These are phyloP conservation scores for Floccularia luteovirens DNA, from an alignment of 768 basidiomycete species.

Conservation along the genomic window DNA sequence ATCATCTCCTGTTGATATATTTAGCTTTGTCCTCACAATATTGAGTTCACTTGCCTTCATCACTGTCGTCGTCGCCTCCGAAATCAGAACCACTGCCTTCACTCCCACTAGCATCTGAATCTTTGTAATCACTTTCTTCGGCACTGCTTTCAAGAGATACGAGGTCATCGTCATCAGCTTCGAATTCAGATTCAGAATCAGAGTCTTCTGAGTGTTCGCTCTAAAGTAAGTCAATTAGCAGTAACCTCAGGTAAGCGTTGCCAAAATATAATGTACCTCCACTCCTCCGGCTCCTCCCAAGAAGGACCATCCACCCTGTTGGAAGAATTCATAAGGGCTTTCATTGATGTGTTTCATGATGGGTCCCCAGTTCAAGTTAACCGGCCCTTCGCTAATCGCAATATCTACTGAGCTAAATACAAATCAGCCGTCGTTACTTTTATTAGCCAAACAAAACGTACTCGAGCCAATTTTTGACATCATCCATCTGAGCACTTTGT, in stretches of 20 bases:
- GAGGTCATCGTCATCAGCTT: constrained; percentile 47
- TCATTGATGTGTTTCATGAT: constrained; percentile 99
- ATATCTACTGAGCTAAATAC: constrained; percentile 88
- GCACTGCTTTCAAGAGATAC: constrained; percentile 46
- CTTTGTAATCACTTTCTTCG: constrained; percentile 65
- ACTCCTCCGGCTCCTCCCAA: constrained; percentile 64
- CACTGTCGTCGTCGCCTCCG: constrained; percentile 44
- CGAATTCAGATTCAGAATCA: constrained; percentile 45
- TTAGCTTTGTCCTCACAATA: constrained; percentile 4
- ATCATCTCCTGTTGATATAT: constrained; percentile 56
- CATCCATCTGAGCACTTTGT: constrained; percentile 83
- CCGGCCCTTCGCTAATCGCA: constrained; percentile 88
- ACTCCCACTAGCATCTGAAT: constrained; percentile 55
- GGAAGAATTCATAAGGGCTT: constrained; percentile 92
- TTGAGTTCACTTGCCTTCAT: constrained; percentile 38
- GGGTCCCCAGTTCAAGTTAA: constrained; percentile 96
- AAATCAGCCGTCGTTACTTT: constrained; percentile 6
- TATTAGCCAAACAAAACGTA: constrained; percentile 29
- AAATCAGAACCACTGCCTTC: constrained; percentile 63
- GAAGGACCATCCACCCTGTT: constrained; percentile 93
- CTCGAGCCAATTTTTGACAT: constrained; percentile 99
- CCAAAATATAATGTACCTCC: constrained; percentile 40
- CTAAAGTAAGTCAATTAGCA: constrained; percentile 15
- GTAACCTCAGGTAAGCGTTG: too few species aligned
- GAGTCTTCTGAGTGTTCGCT: constrained; percentile 36